phyloP scores from a whole-genome alignment of 306 rosid species.

The Lotus japonicus region DNA sequence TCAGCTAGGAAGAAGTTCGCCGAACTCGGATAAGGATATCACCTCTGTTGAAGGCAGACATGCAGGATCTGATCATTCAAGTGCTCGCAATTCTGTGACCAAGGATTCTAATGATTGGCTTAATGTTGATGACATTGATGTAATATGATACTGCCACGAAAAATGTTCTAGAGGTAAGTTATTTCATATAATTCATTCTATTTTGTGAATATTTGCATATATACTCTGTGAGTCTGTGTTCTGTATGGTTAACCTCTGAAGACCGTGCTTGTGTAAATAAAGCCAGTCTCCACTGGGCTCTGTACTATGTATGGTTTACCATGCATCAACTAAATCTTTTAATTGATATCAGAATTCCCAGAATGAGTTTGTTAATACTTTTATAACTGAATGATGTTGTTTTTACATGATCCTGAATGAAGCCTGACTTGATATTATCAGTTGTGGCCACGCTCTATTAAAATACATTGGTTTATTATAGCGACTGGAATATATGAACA shows the following conservation, averaged over 20 bases:
- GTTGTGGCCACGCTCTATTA: no score
- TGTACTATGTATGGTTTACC: slow-evolving; percentile 32
- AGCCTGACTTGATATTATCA: no score
- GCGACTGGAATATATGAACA: neutral
- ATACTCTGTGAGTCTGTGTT: slow-evolving; percentile 25
- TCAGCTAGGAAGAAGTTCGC: slow-evolving; percentile 64
- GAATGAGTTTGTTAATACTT: slow-evolving; percentile 12
- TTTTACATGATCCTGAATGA: slow-evolving; percentile 2
- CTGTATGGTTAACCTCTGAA: slow-evolving; percentile 34
- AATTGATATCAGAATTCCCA: neutral
- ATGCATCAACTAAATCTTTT: slow-evolving; percentile 5
- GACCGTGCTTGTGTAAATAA: slow-evolving; percentile 50
- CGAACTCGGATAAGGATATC: slow-evolving; percentile 59
- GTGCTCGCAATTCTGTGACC: slow-evolving; percentile 44
- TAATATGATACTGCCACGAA: slow-evolving; percentile 37
- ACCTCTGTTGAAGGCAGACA: slow-evolving; percentile 40
- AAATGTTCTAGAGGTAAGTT: slow-evolving; percentile 22
- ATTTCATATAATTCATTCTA: slow-evolving; percentile 21
- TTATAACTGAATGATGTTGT: neutral
- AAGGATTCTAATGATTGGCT: slow-evolving; percentile 96
- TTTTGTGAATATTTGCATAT: slow-evolving; percentile 55
- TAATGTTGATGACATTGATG: slow-evolving; percentile 79
- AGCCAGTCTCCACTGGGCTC: slow-evolving; percentile 32
- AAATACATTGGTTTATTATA: no score
- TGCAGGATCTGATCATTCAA: slow-evolving; percentile 53